phyloP scores from a whole-genome alignment of 352 stramenopile genomes.

The Globisporangium okanoganense region DNA sequence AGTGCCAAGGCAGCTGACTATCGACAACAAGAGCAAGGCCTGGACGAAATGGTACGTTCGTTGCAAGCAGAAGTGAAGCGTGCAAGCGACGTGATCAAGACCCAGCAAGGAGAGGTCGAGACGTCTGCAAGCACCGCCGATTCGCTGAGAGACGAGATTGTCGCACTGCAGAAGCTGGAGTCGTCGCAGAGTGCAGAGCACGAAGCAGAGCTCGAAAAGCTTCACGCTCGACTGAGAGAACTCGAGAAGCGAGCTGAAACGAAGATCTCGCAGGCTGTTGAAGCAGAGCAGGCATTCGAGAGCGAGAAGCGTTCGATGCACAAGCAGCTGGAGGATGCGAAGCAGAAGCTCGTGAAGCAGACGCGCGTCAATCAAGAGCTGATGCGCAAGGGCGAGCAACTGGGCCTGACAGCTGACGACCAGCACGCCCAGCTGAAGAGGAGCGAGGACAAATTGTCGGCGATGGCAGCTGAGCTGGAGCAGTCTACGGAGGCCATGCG shows the following conservation, averaged over 20 bases:
- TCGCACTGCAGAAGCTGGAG: background rate
- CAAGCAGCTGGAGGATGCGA: constrained; percentile 21
- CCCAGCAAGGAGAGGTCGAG: constrained; percentile 1
- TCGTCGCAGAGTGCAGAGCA: constrained; percentile 12
- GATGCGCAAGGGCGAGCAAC: constrained; percentile 26
- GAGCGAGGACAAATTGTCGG: constrained; percentile 19
- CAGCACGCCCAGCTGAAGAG: constrained; percentile 27
- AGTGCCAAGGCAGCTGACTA: background rate
- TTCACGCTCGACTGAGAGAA: constrained; percentile 22
- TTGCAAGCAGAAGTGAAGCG: constrained; percentile 7
- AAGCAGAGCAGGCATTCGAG: constrained; percentile 18
- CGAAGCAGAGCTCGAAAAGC: constrained; percentile 27
- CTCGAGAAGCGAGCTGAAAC: constrained; percentile 30
- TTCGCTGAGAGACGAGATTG: background rate
- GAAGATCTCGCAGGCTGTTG: constrained; percentile 24
- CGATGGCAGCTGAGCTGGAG: constrained; percentile 16
- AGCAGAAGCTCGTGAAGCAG: constrained; percentile 22
- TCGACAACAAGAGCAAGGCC: constrained; percentile 1
- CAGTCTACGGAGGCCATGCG: constrained; percentile 4
- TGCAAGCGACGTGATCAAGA: background rate
- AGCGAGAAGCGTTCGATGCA: constrained; percentile 23
- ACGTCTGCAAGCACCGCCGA: background rate
- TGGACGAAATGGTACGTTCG: background rate
- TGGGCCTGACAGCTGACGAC: constrained; percentile 15
- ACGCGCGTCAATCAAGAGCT: constrained; percentile 25